Conservation (phyloP, 2,329 filamentous ascomycete genomes). For the Clonostachys sp. region DNA sequence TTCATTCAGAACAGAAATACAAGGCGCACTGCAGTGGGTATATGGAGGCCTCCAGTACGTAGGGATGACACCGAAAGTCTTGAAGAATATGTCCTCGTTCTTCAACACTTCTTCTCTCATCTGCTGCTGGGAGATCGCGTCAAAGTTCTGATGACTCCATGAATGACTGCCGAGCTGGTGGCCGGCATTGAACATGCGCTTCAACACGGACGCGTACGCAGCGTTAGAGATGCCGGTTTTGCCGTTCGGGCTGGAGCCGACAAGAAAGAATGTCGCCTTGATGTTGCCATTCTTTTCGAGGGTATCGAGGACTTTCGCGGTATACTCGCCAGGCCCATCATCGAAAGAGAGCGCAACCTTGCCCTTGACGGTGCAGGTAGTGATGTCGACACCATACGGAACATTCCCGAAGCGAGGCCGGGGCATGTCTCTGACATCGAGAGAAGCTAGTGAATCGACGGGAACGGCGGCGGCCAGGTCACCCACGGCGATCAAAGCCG, state of each 20-base stretch:
- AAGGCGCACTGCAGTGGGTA: slow-evolving; percentile 34
- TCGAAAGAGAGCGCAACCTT: slow-evolving; percentile 40
- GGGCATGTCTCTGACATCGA: too few species aligned
- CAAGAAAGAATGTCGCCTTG: slow-evolving; percentile 36
- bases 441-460: too few species aligned
- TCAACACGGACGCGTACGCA: slow-evolving; percentile 17
- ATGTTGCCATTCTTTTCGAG: slow-evolving; percentile 6
- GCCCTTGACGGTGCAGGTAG: slow-evolving; percentile 20
- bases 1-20: slow-evolving; percentile 22
- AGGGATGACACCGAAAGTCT: slow-evolving; percentile 32
- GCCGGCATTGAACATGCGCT: slow-evolving; percentile 31
- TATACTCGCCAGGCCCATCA: slow-evolving; percentile 38
- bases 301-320: slow-evolving; percentile 24
- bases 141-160: slow-evolving; percentile 40
- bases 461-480: too few species aligned
- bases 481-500: too few species aligned
- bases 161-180: slow-evolving; percentile 43
- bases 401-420: not conserved
- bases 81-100: slow-evolving; percentile 36
- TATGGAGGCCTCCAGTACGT: slow-evolving; percentile 40
- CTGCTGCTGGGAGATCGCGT: slow-evolving; percentile 22
- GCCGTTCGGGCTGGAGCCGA: slow-evolving; percentile 28
- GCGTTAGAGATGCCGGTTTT: slow-evolving; percentile 31
- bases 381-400: not conserved
- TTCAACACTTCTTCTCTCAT: slow-evolving; percentile 33